phyloP scores from a whole-genome alignment of 352 stramenopile species.

The Aphanomyces invadans region DNA sequence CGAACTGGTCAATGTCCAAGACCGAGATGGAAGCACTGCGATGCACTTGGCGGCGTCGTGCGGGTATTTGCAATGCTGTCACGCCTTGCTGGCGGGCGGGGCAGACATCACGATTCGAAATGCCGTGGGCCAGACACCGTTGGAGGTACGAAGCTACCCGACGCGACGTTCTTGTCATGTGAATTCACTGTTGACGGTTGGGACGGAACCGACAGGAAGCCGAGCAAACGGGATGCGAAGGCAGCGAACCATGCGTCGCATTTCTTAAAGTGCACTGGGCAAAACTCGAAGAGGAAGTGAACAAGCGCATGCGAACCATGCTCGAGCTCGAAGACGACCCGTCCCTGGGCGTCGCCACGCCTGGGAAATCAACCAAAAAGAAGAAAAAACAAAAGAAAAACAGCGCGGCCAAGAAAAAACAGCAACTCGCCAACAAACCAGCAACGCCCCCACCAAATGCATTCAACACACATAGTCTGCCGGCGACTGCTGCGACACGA shows the following conservation, averaged over 20 bases:
- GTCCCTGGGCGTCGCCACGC: not conserved
- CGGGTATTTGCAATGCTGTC: constrained; percentile 65
- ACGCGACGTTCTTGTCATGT: too few species aligned
- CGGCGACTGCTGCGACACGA: not conserved
- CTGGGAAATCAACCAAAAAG: constrained; percentile 4
- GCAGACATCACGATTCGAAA: constrained; percentile 75
- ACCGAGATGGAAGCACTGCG: constrained; percentile 70
- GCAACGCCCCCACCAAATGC: not conserved
- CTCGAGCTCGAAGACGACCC: constrained; percentile 69
- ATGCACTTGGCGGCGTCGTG: constrained; percentile 74
- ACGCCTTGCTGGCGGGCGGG: constrained; percentile 47
- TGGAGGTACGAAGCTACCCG: constrained; percentile 41
- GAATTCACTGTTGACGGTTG: too few species aligned
- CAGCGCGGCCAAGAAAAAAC: not conserved
- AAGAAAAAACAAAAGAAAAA: constrained; percentile 11
- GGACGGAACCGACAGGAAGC: too few species aligned
- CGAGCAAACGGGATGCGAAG: constrained; percentile 46
- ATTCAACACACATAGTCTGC: constrained; percentile 1
- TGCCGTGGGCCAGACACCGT: constrained; percentile 61
- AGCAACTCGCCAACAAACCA: constrained; percentile 4
- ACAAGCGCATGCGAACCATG: constrained; percentile 73
- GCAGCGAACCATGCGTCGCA: constrained; percentile 51
- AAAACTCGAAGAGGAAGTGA: constrained; percentile 65
- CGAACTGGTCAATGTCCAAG: constrained; percentile 72
- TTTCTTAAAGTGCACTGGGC: constrained; percentile 58